Percentiles rank a stretch among this genome's conserved stretches.
phyloP scores from a whole-genome alignment of 1,139 yeast genomes.

The Hyphopichia pseudoburtonii region DNA sequence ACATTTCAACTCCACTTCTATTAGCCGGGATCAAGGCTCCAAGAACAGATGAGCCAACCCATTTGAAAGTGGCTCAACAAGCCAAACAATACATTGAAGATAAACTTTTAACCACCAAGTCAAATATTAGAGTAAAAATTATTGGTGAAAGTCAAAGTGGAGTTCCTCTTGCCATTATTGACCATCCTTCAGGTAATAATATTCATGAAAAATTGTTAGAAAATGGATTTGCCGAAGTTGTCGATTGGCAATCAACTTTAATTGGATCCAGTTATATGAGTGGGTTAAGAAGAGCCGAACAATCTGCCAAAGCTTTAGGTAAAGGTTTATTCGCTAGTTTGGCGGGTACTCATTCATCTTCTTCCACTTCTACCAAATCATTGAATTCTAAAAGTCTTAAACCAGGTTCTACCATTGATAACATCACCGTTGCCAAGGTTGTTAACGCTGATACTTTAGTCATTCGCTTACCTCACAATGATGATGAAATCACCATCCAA shows the following conservation, averaged over 20 bases:
- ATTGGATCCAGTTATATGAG: slow-evolving; percentile 69
- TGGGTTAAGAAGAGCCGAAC: slow-evolving; percentile 63
- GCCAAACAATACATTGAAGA: slow-evolving; percentile 68
- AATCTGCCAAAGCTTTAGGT: slow-evolving; percentile 60
- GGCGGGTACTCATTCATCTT: slow-evolving; percentile 19
- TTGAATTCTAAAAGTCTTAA: slow-evolving; percentile 23
- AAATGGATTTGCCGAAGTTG: slow-evolving; percentile 70
- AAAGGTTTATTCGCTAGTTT: slow-evolving; percentile 60
- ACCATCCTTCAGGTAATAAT: slow-evolving; percentile 70
- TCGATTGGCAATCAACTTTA: slow-evolving; percentile 80
- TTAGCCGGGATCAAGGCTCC: slow-evolving; percentile 78
- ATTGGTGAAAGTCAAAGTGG: slow-evolving; percentile 65
- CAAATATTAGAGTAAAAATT: slow-evolving; percentile 49
- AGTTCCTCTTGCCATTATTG: slow-evolving; percentile 58
- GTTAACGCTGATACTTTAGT: slow-evolving; percentile 69
- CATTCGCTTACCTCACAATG: slow-evolving; percentile 47
- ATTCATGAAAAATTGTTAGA: slow-evolving; percentile 67
- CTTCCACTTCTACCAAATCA: slow-evolving; percentile 15
- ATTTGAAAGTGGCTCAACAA: slow-evolving; percentile 56
- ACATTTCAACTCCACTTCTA: slow-evolving; percentile 55
- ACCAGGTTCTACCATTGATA: slow-evolving; percentile 49
- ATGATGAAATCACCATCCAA: slow-evolving; percentile 61
- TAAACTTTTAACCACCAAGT: slow-evolving; percentile 64
- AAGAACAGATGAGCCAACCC: slow-evolving; percentile 53
- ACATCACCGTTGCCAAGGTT: slow-evolving; percentile 59